Evolutionary conservation across 495 filamentous ascomycete genomes (phyloP).

Genomic region (Aspergillus diversus): DNA sequence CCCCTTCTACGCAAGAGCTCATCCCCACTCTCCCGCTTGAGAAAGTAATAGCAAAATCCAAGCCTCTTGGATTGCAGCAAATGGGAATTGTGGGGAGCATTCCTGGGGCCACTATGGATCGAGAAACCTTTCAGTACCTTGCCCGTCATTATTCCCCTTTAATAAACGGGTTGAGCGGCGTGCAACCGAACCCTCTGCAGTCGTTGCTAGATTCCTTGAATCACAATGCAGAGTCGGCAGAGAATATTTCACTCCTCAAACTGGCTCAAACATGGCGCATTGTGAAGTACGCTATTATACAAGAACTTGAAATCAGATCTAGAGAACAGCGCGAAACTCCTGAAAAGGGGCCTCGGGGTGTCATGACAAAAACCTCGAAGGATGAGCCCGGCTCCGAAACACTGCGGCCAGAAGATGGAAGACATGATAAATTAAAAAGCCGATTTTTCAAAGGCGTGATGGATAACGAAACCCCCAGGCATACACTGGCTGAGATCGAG

Average conservation of each 20-base stretch:
- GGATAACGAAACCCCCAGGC: constrained; percentile 39
- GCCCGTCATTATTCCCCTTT: constrained; percentile 59
- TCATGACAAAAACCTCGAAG: constrained; percentile 39
- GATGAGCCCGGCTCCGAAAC: constrained; percentile 36
- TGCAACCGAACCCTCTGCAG: constrained; percentile 44
- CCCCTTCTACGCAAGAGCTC: constrained; percentile 54
- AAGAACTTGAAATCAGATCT: constrained; percentile 61
- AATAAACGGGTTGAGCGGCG: constrained; percentile 30
- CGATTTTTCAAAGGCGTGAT: constrained; percentile 51
- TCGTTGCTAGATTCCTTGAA: constrained; percentile 58
- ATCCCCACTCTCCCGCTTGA: constrained; percentile 61
- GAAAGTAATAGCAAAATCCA: constrained; percentile 59
- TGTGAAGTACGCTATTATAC: constrained; percentile 61
- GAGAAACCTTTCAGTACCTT: constrained; percentile 60
- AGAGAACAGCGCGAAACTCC: constrained; percentile 54
- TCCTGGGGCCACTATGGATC: constrained; percentile 54
- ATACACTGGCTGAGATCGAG: constrained; percentile 55
- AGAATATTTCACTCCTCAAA: constrained; percentile 60
- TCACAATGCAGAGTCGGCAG: constrained; percentile 64
- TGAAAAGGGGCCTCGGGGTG: constrained; percentile 27
- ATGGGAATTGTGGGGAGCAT: constrained; percentile 64
- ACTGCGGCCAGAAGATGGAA: constrained; percentile 40
- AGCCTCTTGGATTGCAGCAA: constrained; percentile 59
- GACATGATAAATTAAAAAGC: constrained; percentile 43
- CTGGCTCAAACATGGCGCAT: constrained; percentile 79